A percentile compares a stretch with the other conserved stretches of the same genome.
Evolutionary conservation across 768 basidiomycete species (phyloP).

Genomic region (Auricularia sp.): DNA sequence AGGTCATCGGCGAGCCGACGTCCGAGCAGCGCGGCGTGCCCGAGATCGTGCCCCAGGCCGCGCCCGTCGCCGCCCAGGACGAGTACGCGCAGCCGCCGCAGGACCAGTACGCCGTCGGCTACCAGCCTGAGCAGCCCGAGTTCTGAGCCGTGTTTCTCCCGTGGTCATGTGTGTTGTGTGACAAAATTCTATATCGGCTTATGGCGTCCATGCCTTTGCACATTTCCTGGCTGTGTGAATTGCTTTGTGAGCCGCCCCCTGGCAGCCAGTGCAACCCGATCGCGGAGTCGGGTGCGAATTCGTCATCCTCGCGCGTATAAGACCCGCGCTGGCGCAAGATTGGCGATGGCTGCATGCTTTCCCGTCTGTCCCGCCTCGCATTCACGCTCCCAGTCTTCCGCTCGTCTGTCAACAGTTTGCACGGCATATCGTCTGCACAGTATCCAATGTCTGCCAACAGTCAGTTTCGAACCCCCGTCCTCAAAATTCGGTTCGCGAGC

Average conservation of each 20-base stretch:
- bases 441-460: not conserved
- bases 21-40: constrained; percentile 71
- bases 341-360: not conserved
- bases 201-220: no score
- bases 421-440: not conserved
- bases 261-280: not conserved
- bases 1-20: constrained; percentile 76
- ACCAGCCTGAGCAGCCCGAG: constrained; percentile 35
- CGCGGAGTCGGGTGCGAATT: not conserved
- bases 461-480: not conserved
- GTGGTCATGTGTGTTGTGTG: no score
- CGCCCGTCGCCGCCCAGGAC: constrained; percentile 44
- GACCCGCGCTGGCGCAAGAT: not conserved
- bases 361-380: not conserved
- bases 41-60: constrained; percentile 33
- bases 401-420: not conserved
- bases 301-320: no score
- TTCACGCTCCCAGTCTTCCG: not conserved
- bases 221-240: no score
- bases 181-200: no score
- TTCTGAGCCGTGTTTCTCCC: constrained; percentile 36
- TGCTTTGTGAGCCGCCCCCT: no score
- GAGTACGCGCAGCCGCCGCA: constrained; percentile 21
- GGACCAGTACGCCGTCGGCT: constrained; percentile 26
- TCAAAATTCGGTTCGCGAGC: not conserved